phyloP scores from a whole-genome alignment of 2,329 filamentous ascomycete species.

The Colletotrichum lupini region DNA sequence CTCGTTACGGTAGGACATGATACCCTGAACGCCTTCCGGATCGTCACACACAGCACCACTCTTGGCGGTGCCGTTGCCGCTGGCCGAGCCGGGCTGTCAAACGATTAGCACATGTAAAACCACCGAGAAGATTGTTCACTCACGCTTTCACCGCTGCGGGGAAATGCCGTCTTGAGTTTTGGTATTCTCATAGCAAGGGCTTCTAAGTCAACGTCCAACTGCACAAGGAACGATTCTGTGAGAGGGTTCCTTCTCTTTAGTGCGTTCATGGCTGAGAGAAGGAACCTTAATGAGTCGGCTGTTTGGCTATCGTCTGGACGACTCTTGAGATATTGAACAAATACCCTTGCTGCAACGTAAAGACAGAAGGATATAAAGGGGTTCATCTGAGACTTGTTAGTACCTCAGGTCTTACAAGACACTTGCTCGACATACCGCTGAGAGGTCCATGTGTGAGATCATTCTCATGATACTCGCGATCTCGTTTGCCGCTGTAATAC shows the following conservation, averaged over 20 bases:
- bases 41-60: constrained; percentile 45
- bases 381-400: constrained; percentile 76
- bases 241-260: constrained; percentile 89
- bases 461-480: constrained; percentile 96
- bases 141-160: constrained; percentile 64
- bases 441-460: constrained; percentile 89
- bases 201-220: constrained; percentile 92
- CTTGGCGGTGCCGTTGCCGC: constrained; percentile 33
- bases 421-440: constrained; percentile 68
- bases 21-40: constrained; percentile 46
- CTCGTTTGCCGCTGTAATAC: constrained; percentile 92
- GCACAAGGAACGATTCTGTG: constrained; percentile 93
- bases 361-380: constrained; percentile 96
- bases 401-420: not conserved
- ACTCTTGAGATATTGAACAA: constrained; percentile 96
- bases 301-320: constrained; percentile 85
- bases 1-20: constrained; percentile 57
- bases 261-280: constrained; percentile 90
- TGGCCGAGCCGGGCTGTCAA: constrained; percentile 43
- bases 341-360: constrained; percentile 94
- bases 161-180: constrained; percentile 65
- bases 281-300: constrained; percentile 85
- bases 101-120: constrained; percentile 7
- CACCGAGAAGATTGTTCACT: constrained; percentile 42
- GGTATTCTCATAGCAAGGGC: constrained; percentile 72